A percentile compares a stretch with the other conserved stretches of the same genome.
phyloP scores from a whole-genome alignment of 2,329 filamentous ascomycete genomes.

The Scolecobasidium constrictum region DNA sequence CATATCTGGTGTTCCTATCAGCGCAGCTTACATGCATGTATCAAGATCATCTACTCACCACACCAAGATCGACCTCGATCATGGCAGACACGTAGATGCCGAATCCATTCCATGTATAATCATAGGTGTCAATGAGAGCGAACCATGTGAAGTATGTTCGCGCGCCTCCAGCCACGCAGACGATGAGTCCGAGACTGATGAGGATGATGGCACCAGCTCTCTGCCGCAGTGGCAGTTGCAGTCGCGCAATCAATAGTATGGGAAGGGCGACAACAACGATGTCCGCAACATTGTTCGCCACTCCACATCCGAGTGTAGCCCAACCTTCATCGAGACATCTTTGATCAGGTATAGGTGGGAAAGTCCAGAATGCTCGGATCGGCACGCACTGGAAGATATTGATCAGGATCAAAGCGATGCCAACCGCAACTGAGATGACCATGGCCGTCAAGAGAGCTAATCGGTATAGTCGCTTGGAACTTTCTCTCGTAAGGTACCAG shows the following conservation, averaged over 20 bases:
- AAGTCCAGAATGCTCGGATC: slow-evolving; percentile 30
- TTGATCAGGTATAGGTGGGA: slow-evolving; percentile 20
- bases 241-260: slow-evolving; percentile 30
- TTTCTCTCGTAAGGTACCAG: slow-evolving; percentile 26
- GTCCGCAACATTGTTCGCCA: slow-evolving; percentile 32
- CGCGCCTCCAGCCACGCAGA: slow-evolving; percentile 30
- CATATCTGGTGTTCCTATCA: slow-evolving; percentile 8
- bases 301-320: slow-evolving; percentile 26
- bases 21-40: neutral
- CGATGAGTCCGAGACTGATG: slow-evolving; percentile 30
- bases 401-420: slow-evolving; percentile 26
- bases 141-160: slow-evolving; percentile 34
- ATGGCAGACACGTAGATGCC: slow-evolving; percentile 34
- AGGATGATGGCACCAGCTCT: slow-evolving; percentile 28
- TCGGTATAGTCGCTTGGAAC: slow-evolving; percentile 25
- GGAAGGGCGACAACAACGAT: slow-evolving; percentile 30
- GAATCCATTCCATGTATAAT: slow-evolving; percentile 34
- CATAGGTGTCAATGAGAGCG: slow-evolving; percentile 29
- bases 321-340: slow-evolving; percentile 31
- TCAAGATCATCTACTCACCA: slow-evolving; percentile 26
- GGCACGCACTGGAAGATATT: slow-evolving; percentile 30
- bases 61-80: slow-evolving; percentile 34
- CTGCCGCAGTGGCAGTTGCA: slow-evolving; percentile 31
- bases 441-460: slow-evolving; percentile 28
- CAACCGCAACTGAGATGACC: slow-evolving; percentile 23